Conservation (phyloP, 148 eudicot species). For the Bassia scoparia region DNA sequence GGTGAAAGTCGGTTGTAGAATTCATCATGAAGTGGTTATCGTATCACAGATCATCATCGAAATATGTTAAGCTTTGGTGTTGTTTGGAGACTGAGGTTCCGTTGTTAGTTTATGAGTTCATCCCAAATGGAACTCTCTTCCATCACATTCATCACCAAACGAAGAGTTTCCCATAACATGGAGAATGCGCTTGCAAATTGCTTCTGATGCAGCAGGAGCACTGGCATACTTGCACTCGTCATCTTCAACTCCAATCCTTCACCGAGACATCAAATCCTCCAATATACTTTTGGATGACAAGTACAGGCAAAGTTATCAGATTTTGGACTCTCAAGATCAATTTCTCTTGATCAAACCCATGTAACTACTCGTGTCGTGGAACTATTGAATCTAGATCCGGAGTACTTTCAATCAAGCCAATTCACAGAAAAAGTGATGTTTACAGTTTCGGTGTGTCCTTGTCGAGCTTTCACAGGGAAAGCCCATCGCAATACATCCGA, state of each 20-base stretch:
- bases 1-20: conserved; percentile 11
- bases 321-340: conserved; percentile 17
- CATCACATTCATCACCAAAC: conserved; percentile 24
- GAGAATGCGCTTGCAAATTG: conserved; percentile 26
- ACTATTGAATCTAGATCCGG: conserved; percentile 26
- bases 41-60: conserved; percentile 26
- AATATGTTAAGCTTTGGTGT: conserved; percentile 31
- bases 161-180: conserved; percentile 23
- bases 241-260: conserved; percentile 17
- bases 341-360: conserved; percentile 22
- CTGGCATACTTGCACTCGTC: conserved; percentile 23
- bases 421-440: conserved; percentile 19
- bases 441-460: conserved; percentile 35
- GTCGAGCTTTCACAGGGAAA: conserved; percentile 32
- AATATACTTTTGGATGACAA: conserved; percentile 27
- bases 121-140: conserved; percentile 25
- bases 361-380: conserved; percentile 15
- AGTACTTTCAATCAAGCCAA: conserved; percentile 26
- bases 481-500: conserved; percentile 18
- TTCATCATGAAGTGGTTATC: conserved; percentile 28
- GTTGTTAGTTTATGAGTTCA: conserved; percentile 27
- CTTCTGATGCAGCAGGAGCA: conserved; percentile 24
- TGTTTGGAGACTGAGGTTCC: conserved; percentile 32
- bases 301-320: conserved; percentile 21
- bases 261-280: conserved; percentile 30